Conservation (phyloP, 192 early-diverging fungal genomes). For the Linnemannia schmuckeri region DNA sequence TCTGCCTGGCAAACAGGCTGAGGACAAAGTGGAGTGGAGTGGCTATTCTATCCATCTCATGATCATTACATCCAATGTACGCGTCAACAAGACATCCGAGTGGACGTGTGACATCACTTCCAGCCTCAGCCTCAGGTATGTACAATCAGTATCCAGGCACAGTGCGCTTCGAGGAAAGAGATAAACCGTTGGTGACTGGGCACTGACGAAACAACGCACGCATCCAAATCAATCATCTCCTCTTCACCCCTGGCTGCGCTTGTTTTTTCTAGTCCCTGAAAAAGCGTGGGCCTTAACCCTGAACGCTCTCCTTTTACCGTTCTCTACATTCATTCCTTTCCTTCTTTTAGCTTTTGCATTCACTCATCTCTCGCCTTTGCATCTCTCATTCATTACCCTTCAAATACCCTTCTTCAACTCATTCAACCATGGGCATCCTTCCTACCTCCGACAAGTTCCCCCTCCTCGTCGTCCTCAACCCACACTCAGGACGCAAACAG, state of each 20-base stretch:
- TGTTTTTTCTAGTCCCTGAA: neutral
- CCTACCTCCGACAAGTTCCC: constrained; percentile 33
- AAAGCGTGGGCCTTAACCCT: neutral
- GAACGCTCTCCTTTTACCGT: neutral
- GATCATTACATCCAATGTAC: no score
- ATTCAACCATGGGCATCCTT: constrained; percentile 36
- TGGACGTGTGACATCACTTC: no score
- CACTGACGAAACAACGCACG: no score
- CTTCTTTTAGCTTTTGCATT: neutral
- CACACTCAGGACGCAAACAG: constrained; percentile 48
- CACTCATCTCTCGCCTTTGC: neutral
- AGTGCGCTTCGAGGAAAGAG: no score
- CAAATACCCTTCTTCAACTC: neutral
- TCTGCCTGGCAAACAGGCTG: no score
- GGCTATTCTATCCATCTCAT: no score
- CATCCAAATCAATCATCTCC: no score
- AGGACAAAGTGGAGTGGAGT: no score
- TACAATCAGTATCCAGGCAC: no score
- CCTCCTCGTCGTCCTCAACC: constrained; percentile 57
- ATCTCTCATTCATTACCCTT: neutral
- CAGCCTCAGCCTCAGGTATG: no score
- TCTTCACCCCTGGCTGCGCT: neutral
- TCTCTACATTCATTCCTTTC: neutral
- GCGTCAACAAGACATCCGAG: no score
- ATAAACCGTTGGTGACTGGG: no score